A percentile compares a stretch with the other conserved stretches of the same genome.
Evolutionary conservation across 179 eudicot genomes (phyloP).

Genomic region (Amaranthus tricolor): DNA sequence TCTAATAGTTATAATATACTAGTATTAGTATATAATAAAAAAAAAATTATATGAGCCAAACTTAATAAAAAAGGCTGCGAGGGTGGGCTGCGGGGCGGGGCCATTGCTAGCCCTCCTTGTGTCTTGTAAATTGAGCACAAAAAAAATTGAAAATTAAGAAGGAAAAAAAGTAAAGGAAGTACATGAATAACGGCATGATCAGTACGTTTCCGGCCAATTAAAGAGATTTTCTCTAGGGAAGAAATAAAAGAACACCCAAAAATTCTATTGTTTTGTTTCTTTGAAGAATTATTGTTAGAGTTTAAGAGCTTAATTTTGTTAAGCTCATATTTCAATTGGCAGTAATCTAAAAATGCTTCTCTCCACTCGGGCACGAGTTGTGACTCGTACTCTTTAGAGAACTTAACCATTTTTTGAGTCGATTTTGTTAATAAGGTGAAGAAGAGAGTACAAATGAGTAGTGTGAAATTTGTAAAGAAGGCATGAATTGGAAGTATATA

Average conservation of each 20-base stretch:
- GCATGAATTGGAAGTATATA: constrained; percentile 44
- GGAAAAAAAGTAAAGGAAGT: constrained; percentile 23
- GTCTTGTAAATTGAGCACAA: no score
- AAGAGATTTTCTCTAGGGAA: constrained; percentile 53
- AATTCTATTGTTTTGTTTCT: constrained; percentile 29
- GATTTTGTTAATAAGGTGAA: neutral
- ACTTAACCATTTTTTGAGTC: constrained; percentile 54
- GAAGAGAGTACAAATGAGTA: neutral
- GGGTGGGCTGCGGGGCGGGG: no score
- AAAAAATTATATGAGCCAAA: no score
- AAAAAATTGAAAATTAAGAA: neutral
- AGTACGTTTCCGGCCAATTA: constrained; percentile 40
- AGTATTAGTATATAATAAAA: no score
- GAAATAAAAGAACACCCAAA: constrained; percentile 35
- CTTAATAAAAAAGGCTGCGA: no score
- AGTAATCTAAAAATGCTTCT: constrained; percentile 81
- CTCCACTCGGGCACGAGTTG: constrained; percentile 94
- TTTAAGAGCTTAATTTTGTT: constrained; percentile 53
- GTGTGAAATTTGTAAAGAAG: constrained; percentile 38
- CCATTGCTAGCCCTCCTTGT: no score
- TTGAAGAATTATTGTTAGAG: constrained; percentile 25
- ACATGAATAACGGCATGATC: constrained; percentile 66
- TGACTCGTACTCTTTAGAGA: constrained; percentile 80
- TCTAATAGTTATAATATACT: no score
- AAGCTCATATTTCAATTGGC: constrained; percentile 65